A percentile compares a stretch with the other conserved stretches of the same genome.
These are phyloP conservation scores for Scortechinia acanthostroma DNA, from an alignment of 2,329 filamentous ascomycete species.

Conservation along the genomic window DNA sequence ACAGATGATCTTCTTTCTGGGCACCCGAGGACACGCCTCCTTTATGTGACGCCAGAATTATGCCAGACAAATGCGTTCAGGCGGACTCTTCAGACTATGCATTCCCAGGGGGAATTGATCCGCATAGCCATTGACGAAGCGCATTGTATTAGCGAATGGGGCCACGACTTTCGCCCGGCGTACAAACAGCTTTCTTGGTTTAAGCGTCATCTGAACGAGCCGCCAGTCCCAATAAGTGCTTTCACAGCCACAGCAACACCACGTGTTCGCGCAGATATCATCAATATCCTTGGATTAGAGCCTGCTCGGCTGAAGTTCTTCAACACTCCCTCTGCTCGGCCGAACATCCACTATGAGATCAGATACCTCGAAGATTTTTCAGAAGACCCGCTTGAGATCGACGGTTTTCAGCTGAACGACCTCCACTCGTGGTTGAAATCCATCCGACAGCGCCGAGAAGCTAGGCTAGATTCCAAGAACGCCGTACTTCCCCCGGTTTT, in stretches of 20 bases:
- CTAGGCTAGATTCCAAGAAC: slow-evolving; percentile 5
- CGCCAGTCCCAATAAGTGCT: slow-evolving; percentile 74
- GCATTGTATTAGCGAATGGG: slow-evolving; percentile 97
- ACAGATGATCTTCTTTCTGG: slow-evolving; percentile 79
- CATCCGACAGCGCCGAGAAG: slow-evolving; percentile 32
- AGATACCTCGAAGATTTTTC: slow-evolving; percentile 71
- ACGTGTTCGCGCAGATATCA: slow-evolving; percentile 75
- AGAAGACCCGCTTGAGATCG: slow-evolving; percentile 65
- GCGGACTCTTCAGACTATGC: slow-evolving; percentile 62
- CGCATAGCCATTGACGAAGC: slow-evolving; percentile 89
- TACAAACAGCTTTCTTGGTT: slow-evolving; percentile 87
- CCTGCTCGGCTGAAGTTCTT: slow-evolving; percentile 63
- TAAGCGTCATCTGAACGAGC: slow-evolving; percentile 67
- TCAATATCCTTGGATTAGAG: slow-evolving; percentile 66
- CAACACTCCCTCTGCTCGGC: slow-evolving; percentile 74
- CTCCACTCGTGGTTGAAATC: slow-evolving; percentile 64
- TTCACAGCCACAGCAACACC: slow-evolving; percentile 85
- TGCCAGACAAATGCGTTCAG: slow-evolving; percentile 76
- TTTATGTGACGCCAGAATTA: slow-evolving; percentile 90
- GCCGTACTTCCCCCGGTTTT: slow-evolving; percentile 22
- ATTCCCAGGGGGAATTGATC: slow-evolving; percentile 77
- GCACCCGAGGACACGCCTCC: slow-evolving; percentile 73
- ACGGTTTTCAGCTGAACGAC: slow-evolving; percentile 69
- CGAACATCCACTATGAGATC: slow-evolving; percentile 86
- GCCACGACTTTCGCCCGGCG: slow-evolving; percentile 89